phyloP scores from a whole-genome alignment of 1,284 basidiomycete genomes.

The Gymnopus androsaceus region DNA sequence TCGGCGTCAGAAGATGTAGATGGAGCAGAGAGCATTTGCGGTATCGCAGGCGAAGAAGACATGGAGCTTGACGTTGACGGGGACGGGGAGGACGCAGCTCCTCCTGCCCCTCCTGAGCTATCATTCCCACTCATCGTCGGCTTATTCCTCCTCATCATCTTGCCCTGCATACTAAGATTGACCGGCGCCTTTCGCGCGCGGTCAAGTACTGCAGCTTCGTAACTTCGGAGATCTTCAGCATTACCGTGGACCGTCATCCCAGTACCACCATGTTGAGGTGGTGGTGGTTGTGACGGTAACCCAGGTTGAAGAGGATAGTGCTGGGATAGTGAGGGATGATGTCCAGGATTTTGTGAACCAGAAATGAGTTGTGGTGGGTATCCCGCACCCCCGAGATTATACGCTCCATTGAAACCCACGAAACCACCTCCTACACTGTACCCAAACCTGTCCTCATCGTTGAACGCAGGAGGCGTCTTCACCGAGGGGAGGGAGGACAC shows the following conservation, averaged over 20 bases:
- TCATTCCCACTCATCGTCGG: slow-evolving; percentile 11
- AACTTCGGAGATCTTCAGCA: slow-evolving; percentile 65
- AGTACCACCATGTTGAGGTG: background rate
- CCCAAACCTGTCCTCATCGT: slow-evolving; percentile 5
- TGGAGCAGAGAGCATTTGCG: background rate
- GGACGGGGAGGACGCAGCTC: background rate
- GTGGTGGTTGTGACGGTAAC: background rate
- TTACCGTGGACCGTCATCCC: slow-evolving; percentile 39
- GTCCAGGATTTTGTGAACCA: too few relatives aligned
- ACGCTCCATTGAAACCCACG: slow-evolving; percentile 1
- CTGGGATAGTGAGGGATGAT: too few relatives aligned
- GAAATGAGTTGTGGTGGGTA: background rate
- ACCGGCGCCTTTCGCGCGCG: slow-evolving; percentile 63
- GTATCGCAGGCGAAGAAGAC: slow-evolving; percentile 6
- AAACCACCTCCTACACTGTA: background rate
- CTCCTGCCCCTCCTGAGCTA: too few relatives aligned
- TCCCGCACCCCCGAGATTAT: background rate
- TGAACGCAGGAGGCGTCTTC: slow-evolving; percentile 54
- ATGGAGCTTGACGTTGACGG: background rate
- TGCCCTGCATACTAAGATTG: slow-evolving; percentile 43
- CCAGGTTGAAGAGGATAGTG: too few relatives aligned
- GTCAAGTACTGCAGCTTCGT: slow-evolving; percentile 74
- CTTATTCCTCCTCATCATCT: slow-evolving; percentile 29
- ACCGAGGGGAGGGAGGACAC: slow-evolving; percentile 67
- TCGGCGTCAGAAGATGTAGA: background rate